These are phyloP conservation scores for Microascus cirrosus DNA, from an alignment of 2,329 filamentous ascomycete species.

Conservation along the genomic window DNA sequence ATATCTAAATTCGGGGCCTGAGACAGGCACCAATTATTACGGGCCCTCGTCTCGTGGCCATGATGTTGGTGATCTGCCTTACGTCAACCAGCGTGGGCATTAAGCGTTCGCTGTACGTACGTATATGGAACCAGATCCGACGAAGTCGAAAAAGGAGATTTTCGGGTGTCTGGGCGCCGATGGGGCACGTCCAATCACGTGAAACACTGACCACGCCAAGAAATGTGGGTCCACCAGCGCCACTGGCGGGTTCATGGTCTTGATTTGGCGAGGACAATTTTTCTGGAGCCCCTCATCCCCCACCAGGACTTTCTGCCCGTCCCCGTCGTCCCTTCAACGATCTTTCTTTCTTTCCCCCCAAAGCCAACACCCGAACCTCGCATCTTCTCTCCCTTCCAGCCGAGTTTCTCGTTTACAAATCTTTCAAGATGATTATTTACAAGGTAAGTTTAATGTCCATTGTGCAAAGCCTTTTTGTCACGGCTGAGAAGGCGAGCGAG, in stretches of 20 bases:
- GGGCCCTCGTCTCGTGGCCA: too few species aligned
- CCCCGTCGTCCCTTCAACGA: background rate
- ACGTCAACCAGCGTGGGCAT: too few species aligned
- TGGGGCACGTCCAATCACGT: background rate
- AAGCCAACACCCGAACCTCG: background rate
- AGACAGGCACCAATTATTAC: too few species aligned
- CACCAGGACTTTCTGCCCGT: background rate
- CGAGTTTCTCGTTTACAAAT: slow-evolving; percentile 6
- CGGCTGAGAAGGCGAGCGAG: slow-evolving; percentile 2
- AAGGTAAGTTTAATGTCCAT: slow-evolving; percentile 34
- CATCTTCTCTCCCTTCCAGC: background rate
- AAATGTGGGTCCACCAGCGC: background rate
- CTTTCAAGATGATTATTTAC: slow-evolving; percentile 62
- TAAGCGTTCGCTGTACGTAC: too few species aligned
- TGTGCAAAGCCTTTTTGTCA: slow-evolving; percentile 3
- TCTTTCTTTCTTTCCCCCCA: background rate
- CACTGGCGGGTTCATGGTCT: background rate
- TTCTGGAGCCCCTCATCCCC: background rate
- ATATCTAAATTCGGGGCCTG: too few species aligned
- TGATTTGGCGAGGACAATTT: background rate
- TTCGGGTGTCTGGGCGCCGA: too few species aligned
- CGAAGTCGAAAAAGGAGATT: too few species aligned
- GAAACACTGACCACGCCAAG: background rate
- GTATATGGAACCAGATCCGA: too few species aligned
- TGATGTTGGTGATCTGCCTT: too few species aligned